phyloP scores from a whole-genome alignment of 768 basidiomycete species.

The Dentipellis sp. region DNA sequence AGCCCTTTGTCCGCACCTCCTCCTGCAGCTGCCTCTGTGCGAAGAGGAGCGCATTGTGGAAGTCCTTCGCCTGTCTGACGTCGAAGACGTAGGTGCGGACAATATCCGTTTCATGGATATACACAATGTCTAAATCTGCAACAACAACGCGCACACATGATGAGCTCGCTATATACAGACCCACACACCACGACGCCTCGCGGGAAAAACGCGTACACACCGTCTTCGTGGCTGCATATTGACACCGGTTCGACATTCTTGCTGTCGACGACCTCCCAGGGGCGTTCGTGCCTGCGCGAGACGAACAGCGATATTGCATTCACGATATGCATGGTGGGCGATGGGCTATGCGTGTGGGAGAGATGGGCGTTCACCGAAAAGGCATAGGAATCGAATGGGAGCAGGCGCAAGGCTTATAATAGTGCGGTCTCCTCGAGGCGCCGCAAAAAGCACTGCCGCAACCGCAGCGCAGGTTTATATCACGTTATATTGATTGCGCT shows the following conservation, averaged over 20 bases:
- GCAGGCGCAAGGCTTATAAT: background rate
- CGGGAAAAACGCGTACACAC: slow-evolving; percentile 23
- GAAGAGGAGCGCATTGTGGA: slow-evolving; percentile 47
- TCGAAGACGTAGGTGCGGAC: slow-evolving; percentile 59
- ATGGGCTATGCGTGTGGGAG: background rate
- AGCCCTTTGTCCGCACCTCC: slow-evolving; percentile 44
- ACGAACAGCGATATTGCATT: slow-evolving; percentile 27
- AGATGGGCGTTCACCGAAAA: background rate
- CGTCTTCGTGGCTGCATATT: slow-evolving; percentile 52
- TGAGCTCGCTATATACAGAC: background rate
- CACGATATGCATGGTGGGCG: slow-evolving; percentile 12
- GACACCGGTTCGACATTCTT: slow-evolving; percentile 55
- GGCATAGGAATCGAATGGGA: background rate
- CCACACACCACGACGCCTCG: background rate
- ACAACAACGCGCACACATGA: background rate
- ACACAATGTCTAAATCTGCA: slow-evolving; percentile 50
- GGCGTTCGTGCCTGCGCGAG: slow-evolving; percentile 41
- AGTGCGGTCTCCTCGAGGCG: background rate
- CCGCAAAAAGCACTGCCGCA: background rate
- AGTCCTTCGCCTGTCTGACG: slow-evolving; percentile 36
- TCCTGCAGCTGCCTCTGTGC: slow-evolving; percentile 56
- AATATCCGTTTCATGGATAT: slow-evolving; percentile 43
- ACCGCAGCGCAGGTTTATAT: background rate
- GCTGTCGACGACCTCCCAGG: slow-evolving; percentile 75
- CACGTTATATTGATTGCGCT: slow-evolving; percentile 4